Evolutionary conservation across 441 rosid genomes (phyloP).

Genomic region (Syzygium syzygioides): DNA sequence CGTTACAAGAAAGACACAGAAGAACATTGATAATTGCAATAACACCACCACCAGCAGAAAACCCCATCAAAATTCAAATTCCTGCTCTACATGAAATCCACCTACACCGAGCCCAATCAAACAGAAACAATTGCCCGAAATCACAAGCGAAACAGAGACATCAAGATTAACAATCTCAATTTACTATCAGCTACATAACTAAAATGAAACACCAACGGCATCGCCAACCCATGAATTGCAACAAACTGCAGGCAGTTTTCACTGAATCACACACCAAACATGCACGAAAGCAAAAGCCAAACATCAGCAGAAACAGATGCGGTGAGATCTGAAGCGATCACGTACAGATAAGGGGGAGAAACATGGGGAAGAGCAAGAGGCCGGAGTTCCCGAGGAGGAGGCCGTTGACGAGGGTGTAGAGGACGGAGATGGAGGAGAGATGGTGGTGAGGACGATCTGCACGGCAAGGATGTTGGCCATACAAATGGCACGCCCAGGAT

Average conservation of each 20-base stretch:
- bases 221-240: neutral
- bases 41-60: neutral
- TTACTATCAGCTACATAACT: neutral
- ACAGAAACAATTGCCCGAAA: neutral
- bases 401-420: conserved; percentile 57
- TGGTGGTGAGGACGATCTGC: conserved; percentile 76
- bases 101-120: neutral
- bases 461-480: conserved; percentile 64
- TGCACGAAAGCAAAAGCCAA: neutral
- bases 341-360: conserved; percentile 75
- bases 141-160: neutral
- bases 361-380: conserved; percentile 59
- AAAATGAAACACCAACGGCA: neutral
- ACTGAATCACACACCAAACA: neutral
- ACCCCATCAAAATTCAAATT: neutral
- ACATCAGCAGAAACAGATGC: neutral
- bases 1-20: too few relatives aligned
- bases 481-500: too few relatives aligned
- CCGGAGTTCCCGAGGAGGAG: conserved; percentile 66
- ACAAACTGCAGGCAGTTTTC: neutral
- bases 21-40: too few relatives aligned
- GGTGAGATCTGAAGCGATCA: neutral
- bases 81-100: neutral
- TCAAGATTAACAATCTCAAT: neutral
- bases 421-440: conserved; percentile 60